phyloP scores from a whole-genome alignment of 805 yeast genomes.

The Wickerhamomyces sydowiorum region DNA sequence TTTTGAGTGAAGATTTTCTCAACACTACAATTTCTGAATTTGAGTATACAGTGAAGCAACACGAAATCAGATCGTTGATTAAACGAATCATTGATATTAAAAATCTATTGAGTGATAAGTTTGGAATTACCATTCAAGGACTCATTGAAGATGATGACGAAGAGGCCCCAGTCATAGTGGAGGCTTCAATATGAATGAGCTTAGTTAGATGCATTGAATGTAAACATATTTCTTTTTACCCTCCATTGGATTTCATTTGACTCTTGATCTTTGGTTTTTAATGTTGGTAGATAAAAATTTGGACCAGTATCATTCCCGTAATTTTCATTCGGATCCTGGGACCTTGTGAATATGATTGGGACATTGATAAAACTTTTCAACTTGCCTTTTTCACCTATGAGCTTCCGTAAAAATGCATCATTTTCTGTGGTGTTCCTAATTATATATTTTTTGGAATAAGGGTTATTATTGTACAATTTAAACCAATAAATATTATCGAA shows the following conservation, averaged over 20 bases:
- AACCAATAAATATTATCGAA: conserved; percentile 39
- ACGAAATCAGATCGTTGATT: conserved; percentile 13
- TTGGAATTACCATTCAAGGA: conserved; percentile 14
- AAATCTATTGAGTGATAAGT: conserved; percentile 6
- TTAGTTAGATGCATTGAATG: background rate
- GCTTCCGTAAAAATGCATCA: conserved; percentile 5
- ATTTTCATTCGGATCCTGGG: too few species aligned
- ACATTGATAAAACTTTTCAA: conserved; percentile 15
- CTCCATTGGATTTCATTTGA: conserved; percentile 2
- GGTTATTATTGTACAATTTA: conserved; percentile 9
- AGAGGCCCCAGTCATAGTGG: conserved; percentile 20
- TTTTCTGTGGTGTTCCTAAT: conserved; percentile 10
- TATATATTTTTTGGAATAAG: conserved; percentile 4
- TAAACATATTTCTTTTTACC: conserved; percentile 20
- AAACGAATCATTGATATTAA: conserved; percentile 10
- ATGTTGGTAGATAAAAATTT: conserved; percentile 12
- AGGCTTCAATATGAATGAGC: conserved; percentile 1
- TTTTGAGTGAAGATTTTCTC: conserved; percentile 19
- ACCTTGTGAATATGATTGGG: conserved; percentile 17
- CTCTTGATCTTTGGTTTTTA: background rate
- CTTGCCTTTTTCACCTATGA: conserved; percentile 4
- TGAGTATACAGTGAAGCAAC: conserved; percentile 21
- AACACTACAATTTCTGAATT: conserved; percentile 15
- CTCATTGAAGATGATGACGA: conserved; percentile 18
- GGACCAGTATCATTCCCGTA: conserved; percentile 6